Evolutionary conservation across 1,284 basidiomycete genomes (phyloP).

Genomic region (Apiotrichum domesticum): DNA sequence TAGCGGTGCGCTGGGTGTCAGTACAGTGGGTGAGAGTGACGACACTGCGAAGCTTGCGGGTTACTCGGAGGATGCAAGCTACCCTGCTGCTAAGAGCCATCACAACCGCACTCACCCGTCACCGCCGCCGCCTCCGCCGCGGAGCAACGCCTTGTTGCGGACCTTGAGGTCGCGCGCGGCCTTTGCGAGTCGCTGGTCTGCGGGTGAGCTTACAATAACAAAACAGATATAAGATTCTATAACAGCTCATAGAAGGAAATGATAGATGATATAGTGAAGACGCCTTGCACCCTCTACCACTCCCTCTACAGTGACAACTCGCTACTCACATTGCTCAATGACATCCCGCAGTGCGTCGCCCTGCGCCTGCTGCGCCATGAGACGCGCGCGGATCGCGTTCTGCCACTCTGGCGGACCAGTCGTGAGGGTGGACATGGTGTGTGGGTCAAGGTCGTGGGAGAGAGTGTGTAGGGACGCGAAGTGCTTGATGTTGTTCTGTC

Average conservation of each 20-base stretch:
- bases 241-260: too few relatives aligned
- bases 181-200: slow-evolving; percentile 80
- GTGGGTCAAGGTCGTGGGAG: not conserved
- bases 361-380: slow-evolving; percentile 62
- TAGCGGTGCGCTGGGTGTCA: slow-evolving; percentile 48
- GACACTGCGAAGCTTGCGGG: too few relatives aligned
- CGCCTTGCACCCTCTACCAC: not conserved
- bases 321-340: slow-evolving; percentile 73
- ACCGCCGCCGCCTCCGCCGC: slow-evolving; percentile 44
- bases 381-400: slow-evolving; percentile 55
- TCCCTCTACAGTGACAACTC: too few relatives aligned
- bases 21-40: not conserved
- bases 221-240: too few relatives aligned
- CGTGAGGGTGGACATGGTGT: not conserved
- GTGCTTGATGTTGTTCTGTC: not conserved
- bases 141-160: slow-evolving; percentile 72
- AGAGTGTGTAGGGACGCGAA: not conserved
- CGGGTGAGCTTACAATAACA: not conserved
- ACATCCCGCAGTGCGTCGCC: slow-evolving; percentile 63
- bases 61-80: too few relatives aligned
- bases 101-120: slow-evolving; percentile 52
- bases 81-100: too few relatives aligned
- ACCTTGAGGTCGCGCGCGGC: slow-evolving; percentile 83
- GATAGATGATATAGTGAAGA: too few relatives aligned
- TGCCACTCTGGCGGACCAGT: slow-evolving; percentile 37